Evolutionary conservation across 805 yeast species (phyloP).

Genomic region (Candida nitratophila): DNA sequence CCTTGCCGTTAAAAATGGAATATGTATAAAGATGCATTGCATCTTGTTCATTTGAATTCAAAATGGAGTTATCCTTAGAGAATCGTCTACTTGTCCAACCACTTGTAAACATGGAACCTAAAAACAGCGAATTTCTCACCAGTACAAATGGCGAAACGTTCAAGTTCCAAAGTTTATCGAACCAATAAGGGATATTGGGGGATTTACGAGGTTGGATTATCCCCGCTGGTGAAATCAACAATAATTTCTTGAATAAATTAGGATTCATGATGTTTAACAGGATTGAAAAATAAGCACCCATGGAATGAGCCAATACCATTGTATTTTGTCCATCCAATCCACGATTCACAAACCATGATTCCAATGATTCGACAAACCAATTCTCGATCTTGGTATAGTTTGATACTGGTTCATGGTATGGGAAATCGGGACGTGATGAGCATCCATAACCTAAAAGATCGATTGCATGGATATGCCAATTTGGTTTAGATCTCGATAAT

Average conservation of each 20-base stretch:
- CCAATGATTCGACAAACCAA: slow-evolving; percentile 60
- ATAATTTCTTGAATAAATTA: slow-evolving; percentile 51
- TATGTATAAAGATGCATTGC: slow-evolving; percentile 75
- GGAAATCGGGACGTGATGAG: slow-evolving; percentile 72
- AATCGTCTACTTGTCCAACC: slow-evolving; percentile 88
- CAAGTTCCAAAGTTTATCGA: slow-evolving; percentile 64
- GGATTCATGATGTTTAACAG: slow-evolving; percentile 60
- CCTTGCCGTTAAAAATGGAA: slow-evolving; percentile 75
- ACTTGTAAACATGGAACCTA: slow-evolving; percentile 80
- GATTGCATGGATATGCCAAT: slow-evolving; percentile 77
- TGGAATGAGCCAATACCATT: slow-evolving; percentile 74
- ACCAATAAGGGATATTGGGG: slow-evolving; percentile 66
- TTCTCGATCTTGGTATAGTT: slow-evolving; percentile 45
- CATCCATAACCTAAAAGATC: slow-evolving; percentile 90
- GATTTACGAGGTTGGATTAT: slow-evolving; percentile 43
- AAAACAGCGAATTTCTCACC: slow-evolving; percentile 69
- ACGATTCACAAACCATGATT: slow-evolving; percentile 51
- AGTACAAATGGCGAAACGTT: slow-evolving; percentile 81
- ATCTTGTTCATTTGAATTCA: slow-evolving; percentile 36
- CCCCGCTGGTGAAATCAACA: slow-evolving; percentile 91
- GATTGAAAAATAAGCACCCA: slow-evolving; percentile 83
- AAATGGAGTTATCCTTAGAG: slow-evolving; percentile 31
- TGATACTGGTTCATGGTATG: slow-evolving; percentile 26
- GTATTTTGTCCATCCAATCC: slow-evolving; percentile 32
- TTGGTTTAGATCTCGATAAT: slow-evolving; percentile 23